Evolutionary conservation across 2,329 filamentous ascomycete genomes (phyloP).

Genomic region (Diaporthe batatas): DNA sequence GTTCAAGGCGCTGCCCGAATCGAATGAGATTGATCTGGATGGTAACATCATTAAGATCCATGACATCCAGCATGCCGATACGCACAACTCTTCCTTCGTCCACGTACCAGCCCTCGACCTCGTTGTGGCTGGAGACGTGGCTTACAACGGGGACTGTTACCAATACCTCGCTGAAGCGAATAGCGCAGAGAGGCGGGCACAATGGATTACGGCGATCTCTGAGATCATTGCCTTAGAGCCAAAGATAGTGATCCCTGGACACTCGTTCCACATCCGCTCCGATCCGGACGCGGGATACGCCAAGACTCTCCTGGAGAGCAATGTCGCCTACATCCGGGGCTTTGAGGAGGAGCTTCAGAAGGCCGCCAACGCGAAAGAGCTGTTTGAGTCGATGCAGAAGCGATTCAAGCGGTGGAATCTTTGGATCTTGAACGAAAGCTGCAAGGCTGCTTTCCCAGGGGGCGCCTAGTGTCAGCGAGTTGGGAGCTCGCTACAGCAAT

Average conservation of each 20-base stretch:
- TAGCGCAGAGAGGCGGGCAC: background rate
- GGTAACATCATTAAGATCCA: background rate
- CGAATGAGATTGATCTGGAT: background rate
- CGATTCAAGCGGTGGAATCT: conserved; percentile 14
- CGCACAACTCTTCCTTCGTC: conserved; percentile 13
- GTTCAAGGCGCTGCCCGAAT: background rate
- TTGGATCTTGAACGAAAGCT: conserved; percentile 22
- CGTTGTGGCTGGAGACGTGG: conserved; percentile 17
- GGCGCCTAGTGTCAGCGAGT: background rate
- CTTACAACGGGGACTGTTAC: conserved; percentile 23
- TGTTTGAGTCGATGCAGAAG: conserved; percentile 5
- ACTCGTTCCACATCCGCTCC: conserved; percentile 17
- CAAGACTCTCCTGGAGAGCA: background rate
- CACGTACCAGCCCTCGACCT: conserved; percentile 12
- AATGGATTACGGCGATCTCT: background rate
- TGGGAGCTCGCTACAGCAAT: background rate
- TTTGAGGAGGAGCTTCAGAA: conserved; percentile 11
- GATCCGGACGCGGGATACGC: background rate
- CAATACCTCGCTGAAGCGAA: conserved; percentile 18
- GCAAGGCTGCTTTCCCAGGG: background rate
- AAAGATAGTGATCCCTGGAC: conserved; percentile 2
- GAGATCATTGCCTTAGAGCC: background rate
- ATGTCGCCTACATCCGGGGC: conserved; percentile 1
- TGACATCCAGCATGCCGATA: conserved; percentile 12
- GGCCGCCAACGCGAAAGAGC: background rate